These are phyloP conservation scores for Saturnispora bothae DNA, from an alignment of 805 yeast species.

Conservation along the genomic window DNA sequence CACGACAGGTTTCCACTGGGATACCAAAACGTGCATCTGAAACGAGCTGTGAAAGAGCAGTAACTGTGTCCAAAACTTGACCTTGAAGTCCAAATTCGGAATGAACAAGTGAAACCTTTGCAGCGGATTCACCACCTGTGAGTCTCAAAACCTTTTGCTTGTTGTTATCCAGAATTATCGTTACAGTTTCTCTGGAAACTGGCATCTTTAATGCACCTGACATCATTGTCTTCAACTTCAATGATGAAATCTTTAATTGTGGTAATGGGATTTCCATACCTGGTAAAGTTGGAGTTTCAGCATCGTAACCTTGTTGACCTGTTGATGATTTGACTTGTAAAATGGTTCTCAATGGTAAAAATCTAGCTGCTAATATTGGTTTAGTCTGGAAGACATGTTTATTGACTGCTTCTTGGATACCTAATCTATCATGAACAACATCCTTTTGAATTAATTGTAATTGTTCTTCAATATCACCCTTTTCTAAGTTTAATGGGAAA, in stretches of 20 bases:
- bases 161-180: constrained; percentile 48
- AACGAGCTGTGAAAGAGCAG: constrained; percentile 45
- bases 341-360: constrained; percentile 59
- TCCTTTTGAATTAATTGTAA: constrained; percentile 40
- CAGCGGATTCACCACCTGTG: constrained; percentile 64
- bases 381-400: constrained; percentile 66
- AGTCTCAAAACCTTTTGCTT: constrained; percentile 56
- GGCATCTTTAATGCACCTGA: constrained; percentile 43
- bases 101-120: constrained; percentile 81
- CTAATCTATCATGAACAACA: constrained; percentile 55
- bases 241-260: constrained; percentile 57
- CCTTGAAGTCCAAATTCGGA: constrained; percentile 57
- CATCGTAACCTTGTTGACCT: constrained; percentile 58
- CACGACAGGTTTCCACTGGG: constrained; percentile 50
- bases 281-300: constrained; percentile 51
- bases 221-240: constrained; percentile 54
- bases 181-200: constrained; percentile 70
- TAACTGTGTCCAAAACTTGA: constrained; percentile 34
- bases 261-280: constrained; percentile 73
- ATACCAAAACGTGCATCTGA: constrained; percentile 66
- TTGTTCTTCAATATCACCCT: constrained; percentile 26
- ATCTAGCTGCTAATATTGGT: constrained; percentile 63
- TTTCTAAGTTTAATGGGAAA: constrained; percentile 45
- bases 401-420: constrained; percentile 69
- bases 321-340: constrained; percentile 55